phyloP scores from a whole-genome alignment of 140 eudicot genomes.

The Ambrosia hybrid region DNA sequence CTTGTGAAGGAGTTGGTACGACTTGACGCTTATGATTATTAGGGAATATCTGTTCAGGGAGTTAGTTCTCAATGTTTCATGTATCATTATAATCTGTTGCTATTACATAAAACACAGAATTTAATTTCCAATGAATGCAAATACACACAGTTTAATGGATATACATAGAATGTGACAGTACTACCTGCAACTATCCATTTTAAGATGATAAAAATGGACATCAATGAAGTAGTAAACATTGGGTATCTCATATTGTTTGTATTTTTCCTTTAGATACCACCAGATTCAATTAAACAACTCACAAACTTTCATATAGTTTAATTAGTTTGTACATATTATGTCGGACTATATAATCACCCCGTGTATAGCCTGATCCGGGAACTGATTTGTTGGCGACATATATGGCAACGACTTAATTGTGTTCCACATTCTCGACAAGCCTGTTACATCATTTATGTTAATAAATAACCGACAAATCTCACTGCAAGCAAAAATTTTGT shows the following conservation, averaged over 20 bases:
- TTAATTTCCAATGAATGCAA: neutral
- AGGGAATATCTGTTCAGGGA: neutral
- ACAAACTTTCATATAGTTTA: slow-evolving; percentile 17
- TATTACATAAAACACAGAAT: neutral
- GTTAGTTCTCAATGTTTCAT: neutral
- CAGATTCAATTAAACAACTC: slow-evolving; percentile 6
- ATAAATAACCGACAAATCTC: neutral
- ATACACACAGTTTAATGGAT: neutral
- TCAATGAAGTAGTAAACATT: neutral
- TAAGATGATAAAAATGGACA: neutral
- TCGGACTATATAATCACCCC: slow-evolving; percentile 23
- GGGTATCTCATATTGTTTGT: slow-evolving; percentile 8
- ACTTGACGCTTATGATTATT: too few relatives aligned
- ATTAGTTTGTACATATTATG: neutral
- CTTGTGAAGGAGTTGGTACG: too few relatives aligned
- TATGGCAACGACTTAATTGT: slow-evolving; percentile 57
- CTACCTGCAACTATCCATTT: neutral
- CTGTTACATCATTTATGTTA: slow-evolving; percentile 39
- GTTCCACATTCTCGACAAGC: slow-evolving; percentile 75
- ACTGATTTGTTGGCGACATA: slow-evolving; percentile 65
- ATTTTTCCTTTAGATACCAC: slow-evolving; percentile 12
- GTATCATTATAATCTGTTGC: neutral
- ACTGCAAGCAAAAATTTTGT: neutral
- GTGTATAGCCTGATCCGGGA: slow-evolving; percentile 69
- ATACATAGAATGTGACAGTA: neutral